A percentile compares a stretch with the other conserved stretches of the same genome.
Evolutionary conservation across 2,329 filamentous ascomycete genomes (phyloP).

Genomic region (Cladophialophora psammophila): DNA sequence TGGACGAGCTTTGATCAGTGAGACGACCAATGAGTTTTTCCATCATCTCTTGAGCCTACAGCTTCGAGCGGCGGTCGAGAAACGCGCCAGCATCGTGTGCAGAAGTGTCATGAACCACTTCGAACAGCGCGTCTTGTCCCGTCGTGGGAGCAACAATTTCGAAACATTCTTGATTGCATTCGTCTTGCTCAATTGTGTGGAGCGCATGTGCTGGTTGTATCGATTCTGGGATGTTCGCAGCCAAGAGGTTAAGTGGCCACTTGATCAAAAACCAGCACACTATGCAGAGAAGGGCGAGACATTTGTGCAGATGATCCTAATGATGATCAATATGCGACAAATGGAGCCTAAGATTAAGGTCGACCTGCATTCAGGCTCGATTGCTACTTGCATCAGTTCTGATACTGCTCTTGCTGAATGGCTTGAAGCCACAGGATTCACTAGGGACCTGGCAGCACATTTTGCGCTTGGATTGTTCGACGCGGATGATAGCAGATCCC

Average conservation of each 20-base stretch:
- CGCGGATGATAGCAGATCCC: conserved; percentile 50
- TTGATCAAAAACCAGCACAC: conserved; percentile 59
- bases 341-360: conserved; percentile 52
- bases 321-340: conserved; percentile 65
- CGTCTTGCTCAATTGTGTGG: conserved; percentile 66
- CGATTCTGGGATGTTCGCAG: conserved; percentile 53
- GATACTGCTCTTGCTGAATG: conserved; percentile 41
- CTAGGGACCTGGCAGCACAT: conserved; percentile 36
- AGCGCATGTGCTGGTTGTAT: conserved; percentile 67
- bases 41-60: conserved; percentile 62
- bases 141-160: conserved; percentile 64
- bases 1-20: conserved; percentile 43
- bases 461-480: conserved; percentile 50
- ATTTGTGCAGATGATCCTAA: conserved; percentile 65
- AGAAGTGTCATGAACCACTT: conserved; percentile 66
- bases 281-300: conserved; percentile 64
- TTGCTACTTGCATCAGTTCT: conserved; percentile 49
- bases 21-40: conserved; percentile 51
- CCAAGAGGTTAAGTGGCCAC: conserved; percentile 55
- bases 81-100: conserved; percentile 60
- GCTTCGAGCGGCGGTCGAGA: conserved; percentile 63
- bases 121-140: conserved; percentile 63
- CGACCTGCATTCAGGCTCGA: conserved; percentile 49
- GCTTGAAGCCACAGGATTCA: conserved; percentile 19
- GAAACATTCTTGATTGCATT: conserved; percentile 67